Base-by-base conservation (phyloP, 148 eudicot genomes). In the Chenopodium album region DNA sequence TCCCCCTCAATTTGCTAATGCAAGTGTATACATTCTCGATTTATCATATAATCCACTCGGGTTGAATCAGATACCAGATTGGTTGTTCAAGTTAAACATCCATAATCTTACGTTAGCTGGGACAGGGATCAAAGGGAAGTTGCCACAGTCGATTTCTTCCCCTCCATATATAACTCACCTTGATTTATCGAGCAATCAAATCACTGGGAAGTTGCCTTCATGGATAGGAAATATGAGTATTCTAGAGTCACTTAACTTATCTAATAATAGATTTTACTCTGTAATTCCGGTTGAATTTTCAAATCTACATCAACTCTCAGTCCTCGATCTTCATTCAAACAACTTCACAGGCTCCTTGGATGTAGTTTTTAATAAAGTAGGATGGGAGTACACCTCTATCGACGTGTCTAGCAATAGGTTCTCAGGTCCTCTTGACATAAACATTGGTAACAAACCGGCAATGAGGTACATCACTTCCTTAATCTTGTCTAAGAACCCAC, bases 221-320 rank as follows among this genome's bases (percentile, higher is more conserved):
- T 94, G 94, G 93, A 87, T 94, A 0, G 96, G 92, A 13, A 90
- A 92, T 89, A 90, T 92, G 92, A 89, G 88, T 1, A 88, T 66
- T 71, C 88, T 94, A 6, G 84, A 86, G 3, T 80, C 82, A 46
- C 90, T 94, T 0, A 94, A 94, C 78, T n/a, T 92, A 62, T 91
- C 96, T 5, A 91, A 87, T 82, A 94, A 94, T 29, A 85, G 78
- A 1, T 90, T 94, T 63, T 60, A 76, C 65, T 88, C 91, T 0
- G 62, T 85, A 0, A 76, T 94, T 56, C 98, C 96, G 2, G 14
- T 10, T 1, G 85, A 85, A 72, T 88, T 91, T 79, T 85, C 77
- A 81, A 87, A 91, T 59, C 71, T 90, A 0, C 65, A 87, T 2
- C 86, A 75, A 9, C 84, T 94, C 7, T 47, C 37, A 71, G 93